Base-by-base conservation (phyloP, 1,284 basidiomycete species). In the Schizopora paradoxa region DNA sequence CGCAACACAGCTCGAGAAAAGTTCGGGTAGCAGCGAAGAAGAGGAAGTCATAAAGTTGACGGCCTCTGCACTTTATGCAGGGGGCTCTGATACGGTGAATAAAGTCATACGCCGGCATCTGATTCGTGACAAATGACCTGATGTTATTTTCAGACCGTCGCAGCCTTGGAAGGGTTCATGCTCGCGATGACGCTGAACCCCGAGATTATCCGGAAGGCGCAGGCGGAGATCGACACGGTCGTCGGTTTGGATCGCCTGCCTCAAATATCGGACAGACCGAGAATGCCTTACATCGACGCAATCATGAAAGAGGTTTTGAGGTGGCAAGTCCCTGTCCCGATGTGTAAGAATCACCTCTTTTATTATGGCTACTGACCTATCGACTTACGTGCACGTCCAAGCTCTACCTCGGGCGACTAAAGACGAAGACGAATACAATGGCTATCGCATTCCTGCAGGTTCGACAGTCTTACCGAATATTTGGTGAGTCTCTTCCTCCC, bases 281-380 rank as follows among this genome's bases (percentile, higher is more conserved):
- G 41, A 3, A 32, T 64, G 29, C 56, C 58, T 3, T 62, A 61
- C 43, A 45, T 61, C 10, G 45, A 56, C 19, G 58, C 59, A 0
- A 41, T 58, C 7, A 52, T 61, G 2, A 53, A 59, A 25, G 64
- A 66, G 45, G 53, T 57, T 2, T 41, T 62, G 27, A 49, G 61
- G 11, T 62, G 60, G 61, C 45, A 55, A 26, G 52, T 56, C 3
- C 54, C 60, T 16, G 43, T 39, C 4, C 41, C 45, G 13, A 43
- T 53, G 33, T 50, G 52, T 21, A 37, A 54, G 62, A 8, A 6
- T 23, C 22, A 23, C 6, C 19, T 18, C 19, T 35, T 35, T 18
- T 14, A n/a, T 14, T 35, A 6, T 14, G 6, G n/a, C 14, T 35
- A 35, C 33, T 14, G 5, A 6, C n/a, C n/a, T n/a, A 7, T 6